phyloP scores from a whole-genome alignment of 345 rosid species.

The Heritiera fomes region DNA sequence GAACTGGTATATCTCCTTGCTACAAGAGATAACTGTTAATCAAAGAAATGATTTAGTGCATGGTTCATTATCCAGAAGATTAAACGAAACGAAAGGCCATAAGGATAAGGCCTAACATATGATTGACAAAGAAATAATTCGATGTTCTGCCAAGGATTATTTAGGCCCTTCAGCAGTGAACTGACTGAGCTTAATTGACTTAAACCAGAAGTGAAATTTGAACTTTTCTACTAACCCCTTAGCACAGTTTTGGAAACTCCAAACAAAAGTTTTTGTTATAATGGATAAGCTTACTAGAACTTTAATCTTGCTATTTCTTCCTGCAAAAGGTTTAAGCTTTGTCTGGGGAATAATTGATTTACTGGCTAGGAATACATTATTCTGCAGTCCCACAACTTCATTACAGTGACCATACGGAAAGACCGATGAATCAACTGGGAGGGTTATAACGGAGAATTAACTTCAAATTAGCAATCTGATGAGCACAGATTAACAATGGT shows the following conservation, averaged over 20 bases:
- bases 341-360: not conserved
- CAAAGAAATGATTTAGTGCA: too few relatives aligned
- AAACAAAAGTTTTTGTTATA: not conserved
- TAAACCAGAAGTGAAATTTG: not conserved
- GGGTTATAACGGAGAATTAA: not conserved
- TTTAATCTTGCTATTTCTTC: not conserved
- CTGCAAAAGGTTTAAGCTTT: not conserved
- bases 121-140: not conserved
- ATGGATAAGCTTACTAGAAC: not conserved
- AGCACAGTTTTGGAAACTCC: not conserved
- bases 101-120: not conserved
- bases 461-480: not conserved
- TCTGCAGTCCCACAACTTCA: not conserved
- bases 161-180: not conserved
- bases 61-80: too few relatives aligned
- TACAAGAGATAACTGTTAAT: too few relatives aligned
- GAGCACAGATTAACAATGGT: not conserved
- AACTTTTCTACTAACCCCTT: not conserved
- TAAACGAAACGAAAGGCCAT: too few relatives aligned
- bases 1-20: not conserved
- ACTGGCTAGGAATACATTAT: not conserved
- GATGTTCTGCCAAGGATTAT: not conserved
- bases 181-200: not conserved
- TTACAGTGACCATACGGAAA: not conserved
- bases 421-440: not conserved